Conservation (phyloP, 2,329 filamentous ascomycete genomes). For the Myrmaecium sp. region DNA sequence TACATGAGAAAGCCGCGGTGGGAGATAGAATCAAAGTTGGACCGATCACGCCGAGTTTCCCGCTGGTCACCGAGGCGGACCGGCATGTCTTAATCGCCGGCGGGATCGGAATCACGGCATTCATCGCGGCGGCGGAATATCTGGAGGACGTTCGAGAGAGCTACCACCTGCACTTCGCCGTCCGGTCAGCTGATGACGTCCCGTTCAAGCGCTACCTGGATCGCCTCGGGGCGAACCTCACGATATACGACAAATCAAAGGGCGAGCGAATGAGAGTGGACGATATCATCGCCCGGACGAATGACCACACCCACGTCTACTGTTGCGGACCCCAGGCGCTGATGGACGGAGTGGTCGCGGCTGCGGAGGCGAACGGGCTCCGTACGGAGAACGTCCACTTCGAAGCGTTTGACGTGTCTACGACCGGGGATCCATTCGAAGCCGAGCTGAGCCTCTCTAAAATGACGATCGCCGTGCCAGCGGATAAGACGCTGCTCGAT, state of each 20-base stretch:
- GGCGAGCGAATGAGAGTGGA: constrained; percentile 37
- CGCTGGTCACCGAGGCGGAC: constrained; percentile 29
- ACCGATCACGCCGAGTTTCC: constrained; percentile 33
- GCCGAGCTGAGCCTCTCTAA: constrained; percentile 31
- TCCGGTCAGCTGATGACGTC: constrained; percentile 34
- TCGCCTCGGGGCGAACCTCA: constrained; percentile 24
- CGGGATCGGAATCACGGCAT: constrained; percentile 51
- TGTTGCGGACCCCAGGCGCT: constrained; percentile 42
- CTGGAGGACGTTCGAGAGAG: constrained; percentile 17
- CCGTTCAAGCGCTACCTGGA: constrained; percentile 36
- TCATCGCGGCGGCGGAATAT: constrained; percentile 32
- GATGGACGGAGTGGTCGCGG: constrained; percentile 33
- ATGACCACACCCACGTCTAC: constrained; percentile 42
- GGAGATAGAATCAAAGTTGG: constrained; percentile 36
- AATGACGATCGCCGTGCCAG: constrained; percentile 27
- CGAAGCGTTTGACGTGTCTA: constrained; percentile 40
- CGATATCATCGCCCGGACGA: constrained; percentile 27
- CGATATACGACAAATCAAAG: constrained; percentile 35
- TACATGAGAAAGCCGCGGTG: constrained; percentile 32
- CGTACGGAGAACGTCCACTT: constrained; percentile 38
- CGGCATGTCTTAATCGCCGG: constrained; percentile 47
- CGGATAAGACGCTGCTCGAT: constrained; percentile 24
- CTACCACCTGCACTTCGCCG: constrained; percentile 41
- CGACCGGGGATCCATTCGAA: constrained; percentile 42
- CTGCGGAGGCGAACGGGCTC: constrained; percentile 27